Base-by-base conservation (phyloP, 176 grass and related monocot genomes). In the Paspalum vaginatum region DNA sequence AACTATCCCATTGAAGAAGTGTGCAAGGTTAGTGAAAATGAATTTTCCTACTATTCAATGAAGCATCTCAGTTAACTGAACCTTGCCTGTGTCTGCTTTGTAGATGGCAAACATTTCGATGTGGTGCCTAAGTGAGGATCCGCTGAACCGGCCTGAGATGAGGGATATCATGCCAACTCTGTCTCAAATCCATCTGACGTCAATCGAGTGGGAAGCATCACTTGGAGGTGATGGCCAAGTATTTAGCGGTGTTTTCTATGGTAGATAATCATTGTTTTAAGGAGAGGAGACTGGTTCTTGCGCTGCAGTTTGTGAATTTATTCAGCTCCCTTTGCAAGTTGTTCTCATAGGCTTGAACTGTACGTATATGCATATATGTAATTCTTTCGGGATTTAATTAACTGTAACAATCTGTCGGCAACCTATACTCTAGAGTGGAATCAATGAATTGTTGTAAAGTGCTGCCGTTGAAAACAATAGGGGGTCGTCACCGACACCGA, bases 81-180 rank as follows among this genome's bases (percentile, higher is more conserved):
- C 60, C 42, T 22, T 54, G 14, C 55, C 39, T 68, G 55, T 75
- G 7, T 50, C 20, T 71, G 6, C 61, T 25, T 71, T 39, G 10
- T 54, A 94, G 89, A 74, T 94, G 87, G 86, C 73, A 70, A 80
- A 81, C 26, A 65, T 89, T 70, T 80, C 89, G 5, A 81, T 91
- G 81, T 75, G 84, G 89, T 94, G 92, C 81, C 50, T 94, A 20
- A 72, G 50, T 25, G 86, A 91, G 70, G 84, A 94, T 63, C 92
- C 77, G 16, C 12, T 87, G 70, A 65, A 86, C 68, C 61, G 84
- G 12, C 86, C 86, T 16, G 92, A 94, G 11, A 94, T 91, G 86
- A 91, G 86, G 72, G 84, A 94, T 12, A 76, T 87, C 2, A 63
- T 78, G 77, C 13, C 81, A 41, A 84, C 15, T 0, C 73, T 94